Evolutionary conservation across 352 stramenopile species (phyloP), one percentile per base, ranked within the genome.

Genomic region (Phytophthora cryptogea): DNA sequence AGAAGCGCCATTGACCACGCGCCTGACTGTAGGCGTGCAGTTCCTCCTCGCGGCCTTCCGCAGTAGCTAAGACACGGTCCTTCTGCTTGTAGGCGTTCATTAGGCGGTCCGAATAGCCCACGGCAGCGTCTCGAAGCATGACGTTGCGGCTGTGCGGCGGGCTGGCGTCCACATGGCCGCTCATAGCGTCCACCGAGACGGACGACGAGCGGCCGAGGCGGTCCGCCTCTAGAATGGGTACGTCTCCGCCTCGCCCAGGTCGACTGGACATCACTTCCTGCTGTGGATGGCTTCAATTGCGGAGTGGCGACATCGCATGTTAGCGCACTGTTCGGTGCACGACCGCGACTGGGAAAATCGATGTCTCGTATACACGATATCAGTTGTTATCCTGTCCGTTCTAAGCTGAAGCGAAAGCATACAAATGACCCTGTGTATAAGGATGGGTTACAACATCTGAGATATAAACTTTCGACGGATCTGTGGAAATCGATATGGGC

Each of bases 1-100:
- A 91, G 59, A 86, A 74, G n/a, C 76, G 73, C 83, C 80, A 92
- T 32, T 63, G 49, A 35, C 52, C 61, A 39, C 78, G 69, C 9
- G 75, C 42, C 31, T 64, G 61, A 31, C 78, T 74, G 59, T 87
- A 79, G 30, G 63, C 66, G 37, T 73, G 63, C 17, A 89, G 78
- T 54, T 91, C 81, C 35, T 91, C 71, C 17, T 78, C 42, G 16
- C 81, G 68, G 0, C 74, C 79, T 56, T 86, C 73, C 11, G 47
- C 59, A 13, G 79, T 88, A n/a, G 78, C 66, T 48, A 88, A 57
- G 27, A 69, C 45, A 23, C 68, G 66, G 49, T 86, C 74, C 36
- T 72, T 73, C 36, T 78, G 53, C 40, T 66, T 54, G 62, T 76
- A 76, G 1, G 55, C 58, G 32, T 59, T 39, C 50, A 57, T 36